Evolutionary conservation across 768 basidiomycete genomes (phyloP), one percentile per base, ranked within the genome.

Genomic region (Guyanaporus albipodus): DNA sequence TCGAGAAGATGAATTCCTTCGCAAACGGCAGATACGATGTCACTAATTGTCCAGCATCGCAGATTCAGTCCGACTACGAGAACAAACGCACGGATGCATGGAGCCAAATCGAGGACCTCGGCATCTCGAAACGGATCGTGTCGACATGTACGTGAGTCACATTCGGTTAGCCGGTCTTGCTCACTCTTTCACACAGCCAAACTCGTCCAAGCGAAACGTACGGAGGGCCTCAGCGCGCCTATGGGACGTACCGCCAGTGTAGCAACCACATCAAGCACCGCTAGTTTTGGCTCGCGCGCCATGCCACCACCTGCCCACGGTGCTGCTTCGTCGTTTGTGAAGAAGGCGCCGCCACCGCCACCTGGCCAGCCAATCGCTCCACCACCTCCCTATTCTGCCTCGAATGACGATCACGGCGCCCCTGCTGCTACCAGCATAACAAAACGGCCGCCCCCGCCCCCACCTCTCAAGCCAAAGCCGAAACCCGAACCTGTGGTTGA

Each of bases 1-100:
- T 96, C 49, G 96, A 99, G 70, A 97, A 94, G 73, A 73, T 97
- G 70, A 87, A 88, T 63, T 77, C 79, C 29, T 98, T 94, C 59
- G 81, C 88, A 2, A 85, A 83, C 50, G 76, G 78, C 41, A 91
- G 87, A 59, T 93, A 85, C 65, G 83, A 87, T 48, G 69, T 87
- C 31, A 65, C 80, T 38, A 85, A 82, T 47, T 64, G 79, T 17
- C 70, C 82, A 21, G 79, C 80, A 7, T 73, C 82, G 17, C 79
- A 91, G 55, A 90, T 96, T 42, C 79, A 78, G 42, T 67, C 68
- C 38, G 83, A 87, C 38, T 98, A 91, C 66, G 83, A 91, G 61
- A 75, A 73, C 46, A 84, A 83, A 50, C 80, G 90, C n/a, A 85
- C 85, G 18, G 92, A 98, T 60, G 81, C 88, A 6, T 84, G 81